Conservation (phyloP, 78 protist species). For the Tieghemostelium lacteum region DNA sequence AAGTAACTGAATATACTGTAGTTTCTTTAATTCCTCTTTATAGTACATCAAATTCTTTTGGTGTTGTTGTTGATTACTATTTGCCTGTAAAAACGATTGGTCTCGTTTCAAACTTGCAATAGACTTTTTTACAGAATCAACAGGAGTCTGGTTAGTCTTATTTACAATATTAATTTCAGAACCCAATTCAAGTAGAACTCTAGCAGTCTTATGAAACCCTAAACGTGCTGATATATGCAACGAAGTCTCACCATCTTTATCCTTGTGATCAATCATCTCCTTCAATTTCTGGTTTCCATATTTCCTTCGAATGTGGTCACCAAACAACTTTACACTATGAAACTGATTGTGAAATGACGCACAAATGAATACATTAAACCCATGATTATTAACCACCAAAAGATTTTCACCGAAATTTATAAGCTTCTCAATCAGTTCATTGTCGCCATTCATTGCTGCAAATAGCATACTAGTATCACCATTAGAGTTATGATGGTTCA, state of each 20-base stretch:
- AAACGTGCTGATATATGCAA: constrained; percentile 25
- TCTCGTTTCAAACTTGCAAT: background rate
- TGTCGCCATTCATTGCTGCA: constrained; percentile 72
- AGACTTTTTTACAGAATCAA: constrained; percentile 6
- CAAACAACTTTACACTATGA: background rate
- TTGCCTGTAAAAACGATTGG: background rate
- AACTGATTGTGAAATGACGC: constrained; percentile 54
- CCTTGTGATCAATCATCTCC: constrained; percentile 22
- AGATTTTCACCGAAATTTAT: constrained; percentile 18
- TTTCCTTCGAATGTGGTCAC: background rate
- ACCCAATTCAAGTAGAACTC: constrained; percentile 10
- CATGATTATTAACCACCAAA: constrained; percentile 9
- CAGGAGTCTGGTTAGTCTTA: constrained; percentile 26
- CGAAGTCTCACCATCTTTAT: constrained; percentile 60
- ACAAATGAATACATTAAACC: constrained; percentile 59
- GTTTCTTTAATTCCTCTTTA: background rate
- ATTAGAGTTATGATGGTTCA: constrained; percentile 15
- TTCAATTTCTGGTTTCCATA: constrained; percentile 10
- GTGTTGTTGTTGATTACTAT: background rate
- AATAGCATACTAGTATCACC: constrained; percentile 35
- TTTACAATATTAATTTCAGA: constrained; percentile 37
- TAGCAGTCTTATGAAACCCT: constrained; percentile 23
- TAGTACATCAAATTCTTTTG: background rate
- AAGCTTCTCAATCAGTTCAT: constrained; percentile 15
- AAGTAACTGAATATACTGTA: constrained; percentile 4